A percentile compares a stretch with the other conserved stretches of the same genome.
Evolutionary conservation across 2,329 filamentous ascomycete species (phyloP).

Genomic region (Fusarium avenaceum): DNA sequence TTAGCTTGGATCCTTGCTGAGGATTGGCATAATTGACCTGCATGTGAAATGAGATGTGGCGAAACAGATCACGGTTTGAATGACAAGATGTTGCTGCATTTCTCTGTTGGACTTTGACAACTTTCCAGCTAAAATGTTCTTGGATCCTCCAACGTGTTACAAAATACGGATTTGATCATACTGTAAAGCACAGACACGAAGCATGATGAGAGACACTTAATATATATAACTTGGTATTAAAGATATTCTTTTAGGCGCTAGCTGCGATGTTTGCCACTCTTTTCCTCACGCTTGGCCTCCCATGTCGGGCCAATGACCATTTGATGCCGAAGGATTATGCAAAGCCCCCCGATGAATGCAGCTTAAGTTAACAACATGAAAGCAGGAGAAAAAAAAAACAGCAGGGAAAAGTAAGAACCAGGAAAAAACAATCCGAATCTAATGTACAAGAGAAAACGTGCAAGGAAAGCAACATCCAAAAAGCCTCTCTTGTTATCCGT

Average conservation of each 20-base stretch:
- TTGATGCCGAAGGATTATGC: constrained; percentile 41
- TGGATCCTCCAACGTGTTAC: no score
- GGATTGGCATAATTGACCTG: no score
- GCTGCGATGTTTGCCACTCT: constrained; percentile 31
- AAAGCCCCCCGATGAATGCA: constrained; percentile 34
- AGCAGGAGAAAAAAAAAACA: constrained; percentile 7
- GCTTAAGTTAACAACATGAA: constrained; percentile 24
- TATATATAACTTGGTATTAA: constrained; percentile 33
- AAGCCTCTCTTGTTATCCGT: constrained; percentile 43
- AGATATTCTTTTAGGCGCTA: constrained; percentile 34
- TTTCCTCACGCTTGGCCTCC: constrained; percentile 25
- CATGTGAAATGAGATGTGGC: no score
- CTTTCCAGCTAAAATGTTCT: no score
- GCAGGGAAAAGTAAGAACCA: constrained; percentile 1
- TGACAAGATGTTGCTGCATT: no score
- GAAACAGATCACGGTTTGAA: neutral
- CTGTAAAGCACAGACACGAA: neutral
- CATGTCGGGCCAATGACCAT: constrained; percentile 13
- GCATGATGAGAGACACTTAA: neutral
- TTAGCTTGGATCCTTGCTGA: no score
- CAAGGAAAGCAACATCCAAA: constrained; percentile 43
- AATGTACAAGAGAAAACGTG: constrained; percentile 44
- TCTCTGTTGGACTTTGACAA: no score
- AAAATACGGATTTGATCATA: neutral
- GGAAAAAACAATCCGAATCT: constrained; percentile 27